Evolutionary conservation across 495 filamentous ascomycete genomes (phyloP), one percentile per base, ranked within the genome.

Genomic region (Neurospora sp.): DNA sequence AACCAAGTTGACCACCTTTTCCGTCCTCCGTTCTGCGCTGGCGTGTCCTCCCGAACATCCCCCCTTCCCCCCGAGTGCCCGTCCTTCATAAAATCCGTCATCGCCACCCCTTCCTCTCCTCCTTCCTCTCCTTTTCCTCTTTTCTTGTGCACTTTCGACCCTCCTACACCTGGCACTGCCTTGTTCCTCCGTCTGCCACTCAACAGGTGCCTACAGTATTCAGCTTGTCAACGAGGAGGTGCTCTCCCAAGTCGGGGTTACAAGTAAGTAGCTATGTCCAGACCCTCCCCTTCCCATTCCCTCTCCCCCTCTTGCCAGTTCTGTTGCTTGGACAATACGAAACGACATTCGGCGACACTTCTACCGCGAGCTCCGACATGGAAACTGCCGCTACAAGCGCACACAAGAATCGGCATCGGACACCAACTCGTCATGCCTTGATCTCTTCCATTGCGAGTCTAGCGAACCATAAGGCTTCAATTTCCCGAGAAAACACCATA

Each of bases 141-240:
- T 71, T 73, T 75, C 74, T 76, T 76, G 75, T 75, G 73, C 76
- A 77, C 70, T 74, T 73, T 69, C 68, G 70, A 76, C n/a, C 72
- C 69, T 70, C 22, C 69, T 35, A 22, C 73, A 61, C 71, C 73
- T 72, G 73, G 73, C 74, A 73, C 71, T 70, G 69, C 65, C 69
- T 65, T 37, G 61, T 44, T 65, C 73, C 69, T 73, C 68, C 35
- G 35, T 69, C 44, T 22, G 39, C 27, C 44, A 59, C 48, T 27
- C 20, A 59, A 59, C 48, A 59, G 48, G 48, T 27, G 48, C 11
- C 48, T 59, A 27, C 48, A 22, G 71, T 70, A 72, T 73, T 44
- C 65, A 76, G 69, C 74, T 69, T 53, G 68, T 71, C 46, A 73
- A 68, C 71, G 41, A 4, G 69, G 68, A 75, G 70, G 74, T 72